Conservation (phyloP, 257 asterid species). For the Solanum commersonii region DNA sequence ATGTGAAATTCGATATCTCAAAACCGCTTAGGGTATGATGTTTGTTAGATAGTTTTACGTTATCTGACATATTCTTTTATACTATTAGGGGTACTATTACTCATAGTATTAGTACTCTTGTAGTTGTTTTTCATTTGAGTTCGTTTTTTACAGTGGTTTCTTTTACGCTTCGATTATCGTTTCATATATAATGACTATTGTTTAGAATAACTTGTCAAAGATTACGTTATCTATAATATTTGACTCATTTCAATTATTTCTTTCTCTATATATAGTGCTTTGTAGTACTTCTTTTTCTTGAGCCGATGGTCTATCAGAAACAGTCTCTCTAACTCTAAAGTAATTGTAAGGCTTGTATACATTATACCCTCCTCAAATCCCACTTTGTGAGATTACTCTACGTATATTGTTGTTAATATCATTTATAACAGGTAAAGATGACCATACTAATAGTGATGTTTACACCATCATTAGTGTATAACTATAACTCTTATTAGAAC, state of each 20-base stretch:
- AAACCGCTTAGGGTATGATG: background rate
- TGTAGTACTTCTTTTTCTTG: background rate
- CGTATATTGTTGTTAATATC: no score
- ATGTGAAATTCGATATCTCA: background rate
- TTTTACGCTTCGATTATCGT: background rate
- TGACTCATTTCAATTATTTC: background rate
- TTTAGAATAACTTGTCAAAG: background rate
- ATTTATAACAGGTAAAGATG: background rate
- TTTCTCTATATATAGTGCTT: background rate
- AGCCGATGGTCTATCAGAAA: background rate
- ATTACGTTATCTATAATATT: no score
- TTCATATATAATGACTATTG: no score
- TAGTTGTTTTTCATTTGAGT: background rate
- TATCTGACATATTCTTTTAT: no score
- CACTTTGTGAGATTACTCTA: background rate
- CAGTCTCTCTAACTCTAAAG: background rate
- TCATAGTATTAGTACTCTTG: background rate
- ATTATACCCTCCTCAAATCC: background rate
- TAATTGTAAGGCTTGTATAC: no score
- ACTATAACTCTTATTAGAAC: background rate
- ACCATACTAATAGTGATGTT: background rate
- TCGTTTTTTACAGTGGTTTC: background rate
- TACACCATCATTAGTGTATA: background rate
- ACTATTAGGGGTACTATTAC: background rate
- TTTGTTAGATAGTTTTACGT: background rate